phyloP scores from a whole-genome alignment of 352 stramenopile species.

The Peronospora destructor region DNA sequence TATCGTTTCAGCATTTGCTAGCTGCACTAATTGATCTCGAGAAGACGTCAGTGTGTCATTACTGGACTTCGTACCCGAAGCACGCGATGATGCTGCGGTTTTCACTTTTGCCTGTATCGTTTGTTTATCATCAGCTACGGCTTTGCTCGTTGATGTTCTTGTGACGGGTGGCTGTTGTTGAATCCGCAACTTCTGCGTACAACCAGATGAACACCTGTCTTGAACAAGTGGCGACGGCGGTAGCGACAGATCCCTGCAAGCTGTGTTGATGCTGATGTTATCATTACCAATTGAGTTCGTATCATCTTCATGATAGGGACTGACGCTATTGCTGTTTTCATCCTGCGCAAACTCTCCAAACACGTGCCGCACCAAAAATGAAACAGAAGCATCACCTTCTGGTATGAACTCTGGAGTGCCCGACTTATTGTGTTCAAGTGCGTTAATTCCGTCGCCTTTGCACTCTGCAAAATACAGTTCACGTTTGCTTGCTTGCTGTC shows the following conservation, averaged over 20 bases:
- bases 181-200: constrained; percentile 23
- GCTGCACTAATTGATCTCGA: constrained; percentile 5
- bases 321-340: background rate
- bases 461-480: constrained; percentile 6
- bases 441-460: constrained; percentile 1
- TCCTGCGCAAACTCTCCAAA: constrained; percentile 28
- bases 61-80: constrained; percentile 7
- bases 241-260: background rate
- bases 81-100: constrained; percentile 1
- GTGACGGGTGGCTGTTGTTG: constrained; percentile 16
- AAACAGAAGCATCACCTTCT: constrained; percentile 30
- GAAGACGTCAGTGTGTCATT: constrained; percentile 4
- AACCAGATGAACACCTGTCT: constrained; percentile 18
- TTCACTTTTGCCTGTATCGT: constrained; percentile 6
- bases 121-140: constrained; percentile 1
- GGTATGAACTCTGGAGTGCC: background rate
- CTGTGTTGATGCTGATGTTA: constrained; percentile 1
- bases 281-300: background rate
- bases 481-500: background rate
- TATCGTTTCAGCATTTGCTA: constrained; percentile 17
- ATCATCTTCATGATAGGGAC: constrained; percentile 5
- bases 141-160: constrained; percentile 5
- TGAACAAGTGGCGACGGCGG: constrained; percentile 5
- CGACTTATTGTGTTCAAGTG: constrained; percentile 1
- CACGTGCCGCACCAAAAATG: constrained; percentile 52